Evolutionary conservation across 2,329 filamentous ascomycete species (phyloP).

Genomic region (Hortaea sp.): DNA sequence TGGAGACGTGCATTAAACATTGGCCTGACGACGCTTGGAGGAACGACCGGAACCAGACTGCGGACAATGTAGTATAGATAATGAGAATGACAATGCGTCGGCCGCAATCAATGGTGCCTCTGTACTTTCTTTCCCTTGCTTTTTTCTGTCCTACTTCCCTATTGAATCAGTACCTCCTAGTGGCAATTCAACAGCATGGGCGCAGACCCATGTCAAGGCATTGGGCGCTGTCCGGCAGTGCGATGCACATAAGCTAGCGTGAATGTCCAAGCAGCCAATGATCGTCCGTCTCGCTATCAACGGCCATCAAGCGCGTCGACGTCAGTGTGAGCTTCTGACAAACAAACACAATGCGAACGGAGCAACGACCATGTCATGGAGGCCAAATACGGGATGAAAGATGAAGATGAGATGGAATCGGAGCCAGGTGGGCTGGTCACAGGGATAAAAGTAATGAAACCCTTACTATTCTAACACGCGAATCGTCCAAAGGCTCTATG

Average conservation of each 20-base stretch:
- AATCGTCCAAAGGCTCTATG: too few species aligned
- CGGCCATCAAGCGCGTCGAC: too few species aligned
- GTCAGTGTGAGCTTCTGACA: not conserved
- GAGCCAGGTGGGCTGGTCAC: slow-evolving; percentile 3
- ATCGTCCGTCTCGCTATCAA: too few species aligned
- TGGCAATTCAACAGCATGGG: too few species aligned
- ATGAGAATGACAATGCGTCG: slow-evolving; percentile 3
- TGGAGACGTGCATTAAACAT: not conserved
- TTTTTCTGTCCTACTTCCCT: too few species aligned
- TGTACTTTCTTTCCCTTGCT: not conserved
- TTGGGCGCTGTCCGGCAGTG: too few species aligned
- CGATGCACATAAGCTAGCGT: too few species aligned
- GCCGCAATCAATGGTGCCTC: not conserved
- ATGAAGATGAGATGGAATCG: slow-evolving; percentile 3
- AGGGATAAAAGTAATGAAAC: slow-evolving; percentile 3
- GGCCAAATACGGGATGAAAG: slow-evolving; percentile 5
- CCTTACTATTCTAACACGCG: not conserved
- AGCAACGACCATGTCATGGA: slow-evolving; percentile 6
- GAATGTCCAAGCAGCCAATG: too few species aligned
- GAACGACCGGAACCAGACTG: not conserved
- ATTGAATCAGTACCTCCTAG: too few species aligned
- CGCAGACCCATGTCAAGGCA: too few species aligned
- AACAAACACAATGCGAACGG: slow-evolving; percentile 5
- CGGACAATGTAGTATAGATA: slow-evolving; percentile 1
- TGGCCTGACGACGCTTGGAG: slow-evolving; percentile 5